Percentiles rank a stretch among this genome's conserved stretches.
Evolutionary conservation across 306 rosid species (phyloP).

Genomic region (Fragaria vesca): DNA sequence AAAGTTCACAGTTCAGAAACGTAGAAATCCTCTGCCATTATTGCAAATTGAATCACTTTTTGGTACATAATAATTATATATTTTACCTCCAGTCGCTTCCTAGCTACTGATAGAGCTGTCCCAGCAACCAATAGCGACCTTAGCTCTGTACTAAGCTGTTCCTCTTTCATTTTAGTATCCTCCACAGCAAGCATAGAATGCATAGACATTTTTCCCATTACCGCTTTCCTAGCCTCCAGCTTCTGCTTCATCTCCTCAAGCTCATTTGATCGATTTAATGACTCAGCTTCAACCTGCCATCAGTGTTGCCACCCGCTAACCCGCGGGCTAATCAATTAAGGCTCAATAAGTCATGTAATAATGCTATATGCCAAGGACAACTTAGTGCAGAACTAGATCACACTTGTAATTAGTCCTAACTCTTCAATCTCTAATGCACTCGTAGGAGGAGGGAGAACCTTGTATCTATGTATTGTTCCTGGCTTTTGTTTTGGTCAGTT

Average conservation of each 20-base stretch:
- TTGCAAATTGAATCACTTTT: conserved; percentile 2
- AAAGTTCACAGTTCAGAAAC: neutral
- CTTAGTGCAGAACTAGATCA: neutral
- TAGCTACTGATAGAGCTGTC: conserved; percentile 70
- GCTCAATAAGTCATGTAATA: conserved; percentile 23
- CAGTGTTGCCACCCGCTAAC: conserved; percentile 52
- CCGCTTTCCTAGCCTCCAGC: conserved; percentile 66
- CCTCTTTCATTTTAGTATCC: conserved; percentile 69
- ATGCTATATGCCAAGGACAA: neutral
- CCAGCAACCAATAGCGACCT: conserved; percentile 84
- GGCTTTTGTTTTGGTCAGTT: neutral
- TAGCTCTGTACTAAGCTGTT: conserved; percentile 60
- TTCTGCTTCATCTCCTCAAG: conserved; percentile 77
- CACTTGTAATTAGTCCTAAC: neutral
- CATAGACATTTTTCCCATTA: conserved; percentile 50
- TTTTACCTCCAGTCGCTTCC: conserved; percentile 72
- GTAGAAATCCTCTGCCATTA: neutral
- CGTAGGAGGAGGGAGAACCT: neutral
- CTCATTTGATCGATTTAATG: conserved; percentile 63
- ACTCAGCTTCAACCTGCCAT: conserved; percentile 77
- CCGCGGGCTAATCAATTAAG: conserved; percentile 56
- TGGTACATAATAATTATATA: conserved; percentile 6
- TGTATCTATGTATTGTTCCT: neutral
- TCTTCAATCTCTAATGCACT: neutral
- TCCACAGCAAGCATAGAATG: conserved; percentile 53